Evolutionary conservation across 208 protist species (phyloP), one percentile per base, ranked within the genome.

Genomic region (Leishmania mexicana): DNA sequence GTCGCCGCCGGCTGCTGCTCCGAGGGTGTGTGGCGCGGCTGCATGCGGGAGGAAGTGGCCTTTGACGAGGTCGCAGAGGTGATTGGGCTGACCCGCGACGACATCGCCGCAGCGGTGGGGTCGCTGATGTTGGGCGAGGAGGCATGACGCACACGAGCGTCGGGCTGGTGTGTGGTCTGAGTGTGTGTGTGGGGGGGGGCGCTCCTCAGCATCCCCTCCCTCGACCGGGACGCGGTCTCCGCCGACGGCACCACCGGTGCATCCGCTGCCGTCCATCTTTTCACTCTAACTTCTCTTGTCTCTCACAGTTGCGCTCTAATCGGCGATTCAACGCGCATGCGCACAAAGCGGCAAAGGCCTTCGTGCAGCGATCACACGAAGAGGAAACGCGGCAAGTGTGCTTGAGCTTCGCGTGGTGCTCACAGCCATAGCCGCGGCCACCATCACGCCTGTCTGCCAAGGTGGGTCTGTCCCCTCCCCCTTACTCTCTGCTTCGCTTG

Each of bases 111-210:
- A 28, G 88, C 88, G 13, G 85, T 94, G n/a, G 79, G 77, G 10
- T 85, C 83, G 73, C 78, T 96, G 38, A 84, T 93, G 72, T 47
- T 95, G 3, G 84, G 87, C 6, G 88, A 86, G 65, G 83, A 84
- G 28, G 57, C 80, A 24, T 74, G 64, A 60, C 21, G 79, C 40
- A 21, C 38, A 62, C 35, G 19, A 21, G 45, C 51, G 47, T 76
- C 21, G 10, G 51, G 17, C 51, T 35, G 51, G 35, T 47, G 40
- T 38, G 45, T 74, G 31, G 49, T 75, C 0, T 19, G 42, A 24
- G 68, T 10, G 35, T 71, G 65, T 45, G 35, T 13, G 65, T 1
- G 5, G 57, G 57, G 57, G 11, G 65, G 45, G 28, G 2, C 17
- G 70, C 6, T 54, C 13, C 73, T 58, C 73, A 13, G 4, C 51